Percentiles rank a stretch among this genome's conserved stretches.
Evolutionary conservation across 1,139 yeast genomes (phyloP).

Genomic region (Zygotorulaspora mrakii): DNA sequence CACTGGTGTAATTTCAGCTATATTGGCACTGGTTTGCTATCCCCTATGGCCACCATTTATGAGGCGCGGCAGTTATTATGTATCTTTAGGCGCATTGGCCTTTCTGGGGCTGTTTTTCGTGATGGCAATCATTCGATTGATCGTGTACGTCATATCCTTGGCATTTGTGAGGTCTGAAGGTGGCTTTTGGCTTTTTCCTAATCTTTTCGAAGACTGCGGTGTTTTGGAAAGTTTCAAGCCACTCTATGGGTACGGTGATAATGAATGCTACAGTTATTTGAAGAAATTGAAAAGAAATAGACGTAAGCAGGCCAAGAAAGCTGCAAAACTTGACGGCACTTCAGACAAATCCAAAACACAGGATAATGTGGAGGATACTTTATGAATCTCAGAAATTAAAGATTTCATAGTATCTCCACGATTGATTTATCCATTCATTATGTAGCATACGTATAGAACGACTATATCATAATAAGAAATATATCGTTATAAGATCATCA

Average conservation of each 20-base stretch:
- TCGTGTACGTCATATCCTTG: conserved; percentile 54
- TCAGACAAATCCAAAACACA: too few relatives aligned
- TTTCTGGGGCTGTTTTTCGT: conserved; percentile 72
- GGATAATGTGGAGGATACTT: neutral
- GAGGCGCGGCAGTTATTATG: conserved; percentile 89
- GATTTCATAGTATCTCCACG: neutral
- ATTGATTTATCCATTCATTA: neutral
- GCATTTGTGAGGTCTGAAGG: conserved; percentile 57
- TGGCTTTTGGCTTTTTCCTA: conserved; percentile 94
- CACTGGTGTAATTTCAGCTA: conserved; percentile 57
- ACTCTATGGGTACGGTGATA: conserved; percentile 76
- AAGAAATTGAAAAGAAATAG: conserved; percentile 38
- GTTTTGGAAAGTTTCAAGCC: conserved; percentile 91
- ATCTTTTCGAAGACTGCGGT: conserved; percentile 92
- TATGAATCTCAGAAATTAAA: neutral
- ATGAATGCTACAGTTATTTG: conserved; percentile 35
- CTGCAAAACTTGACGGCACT: conserved; percentile 10
- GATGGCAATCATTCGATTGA: conserved; percentile 73
- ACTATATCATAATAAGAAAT: neutral
- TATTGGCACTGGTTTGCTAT: conserved; percentile 77
- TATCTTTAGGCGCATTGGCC: conserved; percentile 74
- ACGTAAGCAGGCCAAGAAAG: conserved; percentile 30
- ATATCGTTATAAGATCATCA: neutral
- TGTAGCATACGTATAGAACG: conserved; percentile 2
- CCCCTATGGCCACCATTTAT: conserved; percentile 94